Evolutionary conservation across 441 rosid genomes (phyloP).

Genomic region (Croton laevigatus): DNA sequence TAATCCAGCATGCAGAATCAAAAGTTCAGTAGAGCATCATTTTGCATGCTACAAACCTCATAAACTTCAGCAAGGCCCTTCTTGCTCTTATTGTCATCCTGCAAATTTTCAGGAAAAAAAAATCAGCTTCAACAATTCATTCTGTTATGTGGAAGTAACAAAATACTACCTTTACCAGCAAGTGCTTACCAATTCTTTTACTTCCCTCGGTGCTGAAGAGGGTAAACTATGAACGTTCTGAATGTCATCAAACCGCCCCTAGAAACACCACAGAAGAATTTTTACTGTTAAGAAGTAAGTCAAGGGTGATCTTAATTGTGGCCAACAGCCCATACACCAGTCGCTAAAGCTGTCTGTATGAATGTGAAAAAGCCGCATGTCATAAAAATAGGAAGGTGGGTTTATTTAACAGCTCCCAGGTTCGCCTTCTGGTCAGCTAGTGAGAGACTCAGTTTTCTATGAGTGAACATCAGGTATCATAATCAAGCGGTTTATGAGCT

Average conservation of each 20-base stretch:
- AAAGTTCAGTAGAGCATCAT: constrained; percentile 2
- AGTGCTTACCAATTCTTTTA: constrained; percentile 62
- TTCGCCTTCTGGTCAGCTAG: neutral
- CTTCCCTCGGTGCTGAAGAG: constrained; percentile 60
- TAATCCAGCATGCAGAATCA: constrained; percentile 4
- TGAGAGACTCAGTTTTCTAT: neutral
- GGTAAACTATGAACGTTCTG: constrained; percentile 52
- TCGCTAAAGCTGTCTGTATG: no score
- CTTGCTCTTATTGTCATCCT: constrained; percentile 93
- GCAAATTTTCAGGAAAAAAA: constrained; percentile 29
- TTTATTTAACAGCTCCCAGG: neutral
- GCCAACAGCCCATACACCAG: neutral
- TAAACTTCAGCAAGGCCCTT: constrained; percentile 91
- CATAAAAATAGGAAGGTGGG: neutral
- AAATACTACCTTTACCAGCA: constrained; percentile 9
- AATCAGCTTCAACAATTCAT: constrained; percentile 15
- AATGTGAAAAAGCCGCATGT: neutral
- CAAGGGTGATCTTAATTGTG: neutral
- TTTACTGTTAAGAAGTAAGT: neutral
- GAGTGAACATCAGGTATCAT: neutral
- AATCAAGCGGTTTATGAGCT: neutral
- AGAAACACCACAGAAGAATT: constrained; percentile 19
- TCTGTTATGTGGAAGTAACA: constrained; percentile 4
- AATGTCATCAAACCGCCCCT: constrained; percentile 81
- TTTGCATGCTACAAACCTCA: constrained; percentile 55